Evolutionary conservation across 2,329 filamentous ascomycete species (phyloP).

Genomic region (Penicillium sp.): DNA sequence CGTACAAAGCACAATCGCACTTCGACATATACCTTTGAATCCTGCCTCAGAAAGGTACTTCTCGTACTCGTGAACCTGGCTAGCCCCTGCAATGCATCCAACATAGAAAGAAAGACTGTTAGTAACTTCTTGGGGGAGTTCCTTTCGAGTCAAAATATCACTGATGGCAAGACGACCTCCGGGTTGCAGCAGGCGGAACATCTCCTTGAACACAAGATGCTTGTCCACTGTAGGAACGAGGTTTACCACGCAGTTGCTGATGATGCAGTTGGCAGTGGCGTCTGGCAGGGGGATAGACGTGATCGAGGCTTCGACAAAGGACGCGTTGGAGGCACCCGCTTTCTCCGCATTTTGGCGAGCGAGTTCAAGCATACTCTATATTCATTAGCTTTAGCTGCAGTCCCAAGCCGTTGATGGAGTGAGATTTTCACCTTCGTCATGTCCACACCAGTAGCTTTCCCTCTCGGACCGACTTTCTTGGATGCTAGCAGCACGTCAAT

Average conservation of each 20-base stretch:
- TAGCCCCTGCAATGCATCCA: conserved; percentile 60
- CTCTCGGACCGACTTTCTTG: conserved; percentile 48
- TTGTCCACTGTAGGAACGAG: conserved; percentile 56
- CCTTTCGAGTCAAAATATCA: conserved; percentile 56
- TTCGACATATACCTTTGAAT: conserved; percentile 44
- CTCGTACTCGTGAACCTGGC: conserved; percentile 52
- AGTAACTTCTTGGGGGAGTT: conserved; percentile 49
- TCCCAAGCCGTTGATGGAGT: not conserved
- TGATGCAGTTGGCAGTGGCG: conserved; percentile 53
- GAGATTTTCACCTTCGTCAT: conserved; percentile 53
- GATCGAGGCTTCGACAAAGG: conserved; percentile 54
- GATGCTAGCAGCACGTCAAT: conserved; percentile 58
- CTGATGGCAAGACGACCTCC: conserved; percentile 59
- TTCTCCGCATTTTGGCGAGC: conserved; percentile 48
- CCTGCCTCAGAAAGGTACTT: conserved; percentile 51
- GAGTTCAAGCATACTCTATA: conserved; percentile 54
- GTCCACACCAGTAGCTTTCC: conserved; percentile 56
- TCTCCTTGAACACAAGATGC: conserved; percentile 55
- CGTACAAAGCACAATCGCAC: not conserved
- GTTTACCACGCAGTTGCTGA: conserved; percentile 64
- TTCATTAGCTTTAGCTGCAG: not conserved
- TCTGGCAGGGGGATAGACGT: conserved; percentile 48
- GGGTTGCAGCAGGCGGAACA: conserved; percentile 56
- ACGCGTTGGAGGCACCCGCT: conserved; percentile 43
- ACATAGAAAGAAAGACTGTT: conserved; percentile 55